Evolutionary conservation across 1,139 yeast genomes (phyloP), one percentile per base, ranked within the genome.

Genomic region (Magnusiomyces sp.): DNA sequence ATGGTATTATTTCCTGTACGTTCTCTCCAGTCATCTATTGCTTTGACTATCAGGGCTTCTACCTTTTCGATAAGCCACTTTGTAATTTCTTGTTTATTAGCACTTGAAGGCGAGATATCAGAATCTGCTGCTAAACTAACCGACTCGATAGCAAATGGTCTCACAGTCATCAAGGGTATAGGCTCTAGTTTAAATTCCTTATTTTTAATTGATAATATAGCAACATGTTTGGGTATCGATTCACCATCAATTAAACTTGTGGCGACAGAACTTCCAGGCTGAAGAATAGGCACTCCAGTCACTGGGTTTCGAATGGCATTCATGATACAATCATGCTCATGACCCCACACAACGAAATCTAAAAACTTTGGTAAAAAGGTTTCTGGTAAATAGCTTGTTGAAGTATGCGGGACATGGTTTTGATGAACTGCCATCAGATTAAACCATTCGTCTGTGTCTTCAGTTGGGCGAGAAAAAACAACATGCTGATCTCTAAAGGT

Each of bases 181-280:
- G 88, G 78, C 53, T 84, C 84, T 20, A 88, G 56, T 0, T 77
- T 70, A 58, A 83, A 87, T 44, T 78, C 71, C 43, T 71, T 73
- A 2, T 81, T 82, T 33, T 76, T 74, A 17, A 92, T 71, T 46
- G 77, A 79, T 57, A 94, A 58, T 1, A 39, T 41, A 17, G 14
- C 29, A 9, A 47, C 54, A 61, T 79, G 75, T 62, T 92, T 94
- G 37, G 76, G 79, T 13, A 79, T 74, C 0, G 88, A 77, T 62
- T 92, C 99, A 2, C 95, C 95, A 50, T 85, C 95, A 49, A 85
- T 79, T 39, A 94, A 71, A 13, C 95, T 83, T 0, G 99, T 92
- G 0, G 95, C 97, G 16, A 92, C 85, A 0, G 96, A 86, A 1
- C 96, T 87, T 0, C 99, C 99, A 0, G 96, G 95, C 63, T 90